Conservation (phyloP, 2,329 filamentous ascomycete genomes). For the Ilyonectria mors-panacis region DNA sequence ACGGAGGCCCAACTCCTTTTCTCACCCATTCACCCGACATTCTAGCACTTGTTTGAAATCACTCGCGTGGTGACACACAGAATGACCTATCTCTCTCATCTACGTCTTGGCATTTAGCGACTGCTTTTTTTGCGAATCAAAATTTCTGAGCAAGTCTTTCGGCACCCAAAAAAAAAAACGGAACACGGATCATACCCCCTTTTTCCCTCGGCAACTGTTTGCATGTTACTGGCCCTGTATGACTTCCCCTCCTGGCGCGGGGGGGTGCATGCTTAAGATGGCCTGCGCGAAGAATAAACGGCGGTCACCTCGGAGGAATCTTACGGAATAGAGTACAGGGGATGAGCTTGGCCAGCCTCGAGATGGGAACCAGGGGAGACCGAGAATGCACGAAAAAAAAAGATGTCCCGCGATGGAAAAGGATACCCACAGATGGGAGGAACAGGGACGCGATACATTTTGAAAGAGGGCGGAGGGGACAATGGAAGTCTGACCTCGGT, state of each 20-base stretch:
- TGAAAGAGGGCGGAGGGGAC: conserved; percentile 38
- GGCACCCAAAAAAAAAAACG: conserved; percentile 58
- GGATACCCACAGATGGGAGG: conserved; percentile 46
- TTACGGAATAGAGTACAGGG: conserved; percentile 48
- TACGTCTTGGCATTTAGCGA: conserved; percentile 65
- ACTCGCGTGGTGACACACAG: conserved; percentile 50
- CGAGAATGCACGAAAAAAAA: conserved; percentile 52
- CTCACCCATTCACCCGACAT: conserved; percentile 40
- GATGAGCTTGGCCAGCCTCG: conserved; percentile 48
- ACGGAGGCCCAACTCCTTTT: conserved; percentile 28
- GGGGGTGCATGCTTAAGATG: conserved; percentile 36
- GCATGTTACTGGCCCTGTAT: conserved; percentile 44
- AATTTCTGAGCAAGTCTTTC: conserved; percentile 55
- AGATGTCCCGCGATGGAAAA: conserved; percentile 45
- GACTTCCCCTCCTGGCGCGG: conserved; percentile 41
- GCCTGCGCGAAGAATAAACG: conserved; percentile 37
- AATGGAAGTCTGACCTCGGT: conserved; percentile 47
- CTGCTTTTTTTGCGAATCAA: conserved; percentile 52
- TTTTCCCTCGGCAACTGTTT: conserved; percentile 45
- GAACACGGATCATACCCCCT: conserved; percentile 57
- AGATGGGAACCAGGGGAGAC: conserved; percentile 46
- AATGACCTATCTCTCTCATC: conserved; percentile 52
- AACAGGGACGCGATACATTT: conserved; percentile 32
- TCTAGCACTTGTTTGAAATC: conserved; percentile 51
- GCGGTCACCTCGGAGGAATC: conserved; percentile 43